Percentiles rank a stretch among this genome's conserved stretches.
Conservation (phyloP, 768 basidiomycete species). For the Lactarius quietus region DNA sequence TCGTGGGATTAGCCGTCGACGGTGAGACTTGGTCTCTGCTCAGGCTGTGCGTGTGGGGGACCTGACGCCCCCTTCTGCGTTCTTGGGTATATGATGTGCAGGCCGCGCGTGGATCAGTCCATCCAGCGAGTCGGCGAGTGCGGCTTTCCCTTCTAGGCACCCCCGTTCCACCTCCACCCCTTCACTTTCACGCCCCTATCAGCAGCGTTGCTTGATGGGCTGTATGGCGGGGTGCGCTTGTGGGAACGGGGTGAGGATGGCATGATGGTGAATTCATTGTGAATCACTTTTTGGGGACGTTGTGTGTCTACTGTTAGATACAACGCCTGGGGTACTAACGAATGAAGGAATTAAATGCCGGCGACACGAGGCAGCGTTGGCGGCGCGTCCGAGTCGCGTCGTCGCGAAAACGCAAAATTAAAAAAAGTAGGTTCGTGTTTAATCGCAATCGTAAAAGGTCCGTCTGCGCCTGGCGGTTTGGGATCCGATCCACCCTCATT, state of each 20-base stretch:
- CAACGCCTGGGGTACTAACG: too few species aligned
- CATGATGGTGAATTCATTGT: slow-evolving; percentile 8
- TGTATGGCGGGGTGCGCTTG: slow-evolving; percentile 1
- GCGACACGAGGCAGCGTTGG: background rate
- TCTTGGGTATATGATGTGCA: background rate
- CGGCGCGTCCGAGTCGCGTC: slow-evolving; percentile 11
- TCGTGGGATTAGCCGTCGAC: slow-evolving; percentile 12
- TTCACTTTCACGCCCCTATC: slow-evolving; percentile 19
- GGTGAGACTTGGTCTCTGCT: slow-evolving; percentile 10
- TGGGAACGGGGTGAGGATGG: slow-evolving; percentile 16
- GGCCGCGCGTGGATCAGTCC: slow-evolving; percentile 8
- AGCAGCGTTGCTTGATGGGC: slow-evolving; percentile 4
- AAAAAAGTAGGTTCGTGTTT: background rate
- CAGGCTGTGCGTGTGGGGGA: slow-evolving; percentile 5
- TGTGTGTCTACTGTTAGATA: too few species aligned
- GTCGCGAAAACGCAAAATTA: background rate
- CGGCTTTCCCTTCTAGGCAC: background rate
- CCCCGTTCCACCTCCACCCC: too few species aligned
- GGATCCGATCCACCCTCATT: slow-evolving; percentile 5
- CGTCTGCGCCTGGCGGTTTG: background rate
- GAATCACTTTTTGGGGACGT: background rate
- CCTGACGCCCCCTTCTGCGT: background rate
- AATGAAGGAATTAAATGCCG: background rate
- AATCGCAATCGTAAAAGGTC: background rate
- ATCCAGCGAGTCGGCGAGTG: slow-evolving; percentile 10